Evolutionary conservation across 805 yeast genomes (phyloP).

Genomic region (Jamesozyma rosinii): DNA sequence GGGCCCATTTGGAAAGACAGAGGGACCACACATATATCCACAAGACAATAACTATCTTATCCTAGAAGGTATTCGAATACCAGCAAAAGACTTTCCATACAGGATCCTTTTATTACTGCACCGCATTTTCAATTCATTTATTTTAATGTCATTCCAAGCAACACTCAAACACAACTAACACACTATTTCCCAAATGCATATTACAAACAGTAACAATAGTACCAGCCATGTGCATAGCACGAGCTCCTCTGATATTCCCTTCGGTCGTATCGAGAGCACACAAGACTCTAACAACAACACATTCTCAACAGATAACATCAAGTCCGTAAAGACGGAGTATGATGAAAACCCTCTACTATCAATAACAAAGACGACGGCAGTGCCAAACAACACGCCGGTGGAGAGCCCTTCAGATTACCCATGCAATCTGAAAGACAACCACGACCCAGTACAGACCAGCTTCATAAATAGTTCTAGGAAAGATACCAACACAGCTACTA

Average conservation of each 20-base stretch:
- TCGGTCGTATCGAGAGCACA: not conserved
- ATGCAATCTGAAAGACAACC: not conserved
- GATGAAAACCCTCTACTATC: slow-evolving; percentile 15
- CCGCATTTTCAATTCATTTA: not conserved
- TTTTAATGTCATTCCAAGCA: not conserved
- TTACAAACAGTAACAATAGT: not conserved
- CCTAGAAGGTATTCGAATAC: too few relatives aligned
- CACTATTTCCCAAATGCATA: not conserved
- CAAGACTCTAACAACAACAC: not conserved
- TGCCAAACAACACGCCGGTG: slow-evolving; percentile 26
- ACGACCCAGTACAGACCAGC: not conserved
- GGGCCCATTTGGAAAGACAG: too few relatives aligned
- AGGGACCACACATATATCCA: too few relatives aligned
- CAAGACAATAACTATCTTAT: too few relatives aligned
- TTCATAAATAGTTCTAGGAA: not conserved
- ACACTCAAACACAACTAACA: not conserved
- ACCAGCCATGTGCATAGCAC: not conserved
- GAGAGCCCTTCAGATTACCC: slow-evolving; percentile 14
- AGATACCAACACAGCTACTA: not conserved
- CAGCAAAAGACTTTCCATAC: too few relatives aligned
- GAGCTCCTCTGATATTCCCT: not conserved
- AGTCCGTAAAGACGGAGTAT: slow-evolving; percentile 11
- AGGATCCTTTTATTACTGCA: not conserved
- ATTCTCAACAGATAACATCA: slow-evolving; percentile 8
- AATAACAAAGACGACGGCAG: slow-evolving; percentile 16